Percentiles rank a stretch among this genome's conserved stretches.
Conservation (phyloP, 164 flowering plant genomes). For the Tetracentron sinense region DNA sequence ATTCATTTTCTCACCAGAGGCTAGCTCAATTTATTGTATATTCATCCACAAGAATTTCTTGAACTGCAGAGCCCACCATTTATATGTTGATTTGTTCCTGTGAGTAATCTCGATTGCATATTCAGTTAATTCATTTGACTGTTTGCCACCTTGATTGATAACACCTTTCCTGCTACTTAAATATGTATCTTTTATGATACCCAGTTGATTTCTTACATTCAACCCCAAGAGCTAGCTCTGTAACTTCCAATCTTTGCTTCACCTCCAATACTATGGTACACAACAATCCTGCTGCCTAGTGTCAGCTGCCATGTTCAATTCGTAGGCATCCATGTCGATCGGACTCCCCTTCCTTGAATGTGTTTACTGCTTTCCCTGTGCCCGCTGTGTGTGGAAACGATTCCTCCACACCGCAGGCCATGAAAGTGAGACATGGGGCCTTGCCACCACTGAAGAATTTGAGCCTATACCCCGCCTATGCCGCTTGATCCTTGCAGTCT, state of each 20-base stretch:
- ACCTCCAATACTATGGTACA: not conserved
- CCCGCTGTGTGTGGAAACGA: conserved; percentile 73
- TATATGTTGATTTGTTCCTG: not conserved
- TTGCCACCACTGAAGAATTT: conserved; percentile 75
- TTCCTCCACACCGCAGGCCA: conserved; percentile 59
- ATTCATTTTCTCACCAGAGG: not conserved
- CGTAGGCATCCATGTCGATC: conserved; percentile 46
- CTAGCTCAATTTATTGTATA: not conserved
- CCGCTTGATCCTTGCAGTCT: conserved; percentile 64
- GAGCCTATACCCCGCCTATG: conserved; percentile 89
- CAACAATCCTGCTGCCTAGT: not conserved
- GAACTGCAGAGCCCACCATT: not conserved
- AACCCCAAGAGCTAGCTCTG: not conserved
- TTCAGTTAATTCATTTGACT: too few species aligned
- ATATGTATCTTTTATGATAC: not conserved
- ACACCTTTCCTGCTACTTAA: not conserved
- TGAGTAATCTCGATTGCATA: not conserved
- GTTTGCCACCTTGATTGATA: not conserved
- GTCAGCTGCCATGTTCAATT: conserved; percentile 14
- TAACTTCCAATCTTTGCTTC: not conserved
- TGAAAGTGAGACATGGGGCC: conserved; percentile 93
- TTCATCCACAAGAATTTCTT: not conserved
- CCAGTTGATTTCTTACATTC: not conserved
- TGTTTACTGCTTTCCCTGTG: conserved; percentile 63
- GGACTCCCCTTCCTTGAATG: conserved; percentile 63